phyloP scores from a whole-genome alignment of 495 filamentous ascomycete species.

The Jackrogersella multiformis region DNA sequence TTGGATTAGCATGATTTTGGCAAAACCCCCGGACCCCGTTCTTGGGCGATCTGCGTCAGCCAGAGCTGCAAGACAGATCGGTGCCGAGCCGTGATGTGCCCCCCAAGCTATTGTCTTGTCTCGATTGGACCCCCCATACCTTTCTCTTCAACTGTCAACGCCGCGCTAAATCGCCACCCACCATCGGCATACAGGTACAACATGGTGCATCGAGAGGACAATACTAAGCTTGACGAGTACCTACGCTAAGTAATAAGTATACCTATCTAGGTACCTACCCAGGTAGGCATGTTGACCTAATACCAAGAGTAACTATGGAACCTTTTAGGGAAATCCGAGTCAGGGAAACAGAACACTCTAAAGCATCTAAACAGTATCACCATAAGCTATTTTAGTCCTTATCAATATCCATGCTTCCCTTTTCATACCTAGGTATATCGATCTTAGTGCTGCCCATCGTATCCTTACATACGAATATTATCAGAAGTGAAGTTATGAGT shows the following conservation, averaged over 20 bases:
- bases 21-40: constrained; percentile 39
- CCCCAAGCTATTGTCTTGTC: background rate
- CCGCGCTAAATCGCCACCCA: background rate
- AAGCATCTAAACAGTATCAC: background rate
- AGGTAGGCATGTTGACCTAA: background rate
- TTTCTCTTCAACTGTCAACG: constrained; percentile 20
- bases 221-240: no score
- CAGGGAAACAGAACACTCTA: background rate
- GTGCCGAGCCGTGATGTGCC: constrained; percentile 35
- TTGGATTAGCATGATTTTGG: constrained; percentile 36
- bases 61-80: constrained; percentile 40
- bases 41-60: constrained; percentile 30
- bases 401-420: background rate
- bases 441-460: no score
- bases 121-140: constrained; percentile 16
- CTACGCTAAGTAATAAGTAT: no score
- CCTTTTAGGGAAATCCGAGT: background rate
- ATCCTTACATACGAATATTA: no score
- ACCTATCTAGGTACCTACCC: no score
- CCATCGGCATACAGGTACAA: background rate
- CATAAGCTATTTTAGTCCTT: background rate
- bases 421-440: no score
- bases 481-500: background rate
- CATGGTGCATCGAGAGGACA: background rate
- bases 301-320: no score